Conservation (phyloP, 371 early-diverging fungal genomes). For the Actinomucor elegans region DNA sequence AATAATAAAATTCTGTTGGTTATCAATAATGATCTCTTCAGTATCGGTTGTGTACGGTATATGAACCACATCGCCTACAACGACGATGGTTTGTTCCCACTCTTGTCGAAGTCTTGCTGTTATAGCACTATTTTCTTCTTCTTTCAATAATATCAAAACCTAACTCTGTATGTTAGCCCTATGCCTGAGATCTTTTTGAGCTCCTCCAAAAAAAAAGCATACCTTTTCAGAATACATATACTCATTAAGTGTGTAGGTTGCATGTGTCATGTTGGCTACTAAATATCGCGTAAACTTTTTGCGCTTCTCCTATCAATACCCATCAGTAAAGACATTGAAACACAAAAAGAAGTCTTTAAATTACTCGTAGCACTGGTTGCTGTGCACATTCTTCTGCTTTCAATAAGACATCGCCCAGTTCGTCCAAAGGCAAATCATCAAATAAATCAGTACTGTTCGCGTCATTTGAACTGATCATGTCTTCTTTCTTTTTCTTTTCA, state of each 20-base stretch:
- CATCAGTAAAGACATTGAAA: neutral
- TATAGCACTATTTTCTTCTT: constrained; percentile 9
- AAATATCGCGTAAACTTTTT: constrained; percentile 9
- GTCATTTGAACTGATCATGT: neutral
- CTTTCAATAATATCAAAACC: constrained; percentile 21
- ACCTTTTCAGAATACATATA: constrained; percentile 13
- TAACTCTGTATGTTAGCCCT: neutral
- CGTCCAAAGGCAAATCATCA: constrained; percentile 12
- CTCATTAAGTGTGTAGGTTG: neutral
- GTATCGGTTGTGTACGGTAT: constrained; percentile 26
- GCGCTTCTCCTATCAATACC: neutral
- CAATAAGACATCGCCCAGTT: neutral
- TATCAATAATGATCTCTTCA: constrained; percentile 47
- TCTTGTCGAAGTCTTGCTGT: constrained; percentile 39
- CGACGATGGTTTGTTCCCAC: constrained; percentile 43
- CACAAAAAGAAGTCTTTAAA: neutral
- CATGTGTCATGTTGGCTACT: constrained; percentile 2
- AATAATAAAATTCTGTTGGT: constrained; percentile 55
- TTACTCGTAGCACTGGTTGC: neutral
- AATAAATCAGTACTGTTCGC: constrained; percentile 1
- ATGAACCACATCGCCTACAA: constrained; percentile 56
- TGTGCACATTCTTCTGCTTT: neutral
- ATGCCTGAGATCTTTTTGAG: no score
- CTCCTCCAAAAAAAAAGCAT: neutral
- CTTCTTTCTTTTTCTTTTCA: neutral